These are phyloP conservation scores for Graphium sp. DNA, from an alignment of 2,329 filamentous ascomycete species.

Conservation along the genomic window DNA sequence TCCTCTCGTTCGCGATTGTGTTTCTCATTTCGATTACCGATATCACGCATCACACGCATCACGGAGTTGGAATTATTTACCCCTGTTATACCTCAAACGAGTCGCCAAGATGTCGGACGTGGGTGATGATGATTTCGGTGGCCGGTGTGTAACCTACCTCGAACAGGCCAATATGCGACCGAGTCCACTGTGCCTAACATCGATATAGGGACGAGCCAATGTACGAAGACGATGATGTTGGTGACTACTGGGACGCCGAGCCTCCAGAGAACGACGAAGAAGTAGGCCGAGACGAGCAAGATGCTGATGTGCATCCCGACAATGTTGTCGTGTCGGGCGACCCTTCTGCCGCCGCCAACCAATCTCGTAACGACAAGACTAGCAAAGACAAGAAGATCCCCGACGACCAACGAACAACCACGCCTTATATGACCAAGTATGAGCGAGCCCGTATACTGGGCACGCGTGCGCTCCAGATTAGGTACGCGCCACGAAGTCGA, in stretches of 20 bases:
- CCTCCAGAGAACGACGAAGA: constrained; percentile 34
- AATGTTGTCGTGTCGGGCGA: constrained; percentile 46
- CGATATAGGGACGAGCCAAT: constrained; percentile 46
- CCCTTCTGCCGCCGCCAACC: constrained; percentile 39
- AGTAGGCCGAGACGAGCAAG: constrained; percentile 33
- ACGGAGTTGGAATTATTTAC: no score
- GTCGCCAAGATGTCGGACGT: constrained; percentile 54
- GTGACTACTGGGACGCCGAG: constrained; percentile 38
- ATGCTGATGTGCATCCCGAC: constrained; percentile 36
- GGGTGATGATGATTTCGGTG: constrained; percentile 46
- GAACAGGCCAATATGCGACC: neutral
- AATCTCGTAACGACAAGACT: constrained; percentile 32
- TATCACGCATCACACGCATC: no score
- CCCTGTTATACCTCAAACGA: no score
- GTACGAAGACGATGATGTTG: constrained; percentile 53
- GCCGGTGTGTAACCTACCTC: constrained; percentile 26
- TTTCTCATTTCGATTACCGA: no score
- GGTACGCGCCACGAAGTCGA: constrained; percentile 35
- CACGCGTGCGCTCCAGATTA: constrained; percentile 88
- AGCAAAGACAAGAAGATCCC: constrained; percentile 77
- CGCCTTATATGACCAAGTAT: constrained; percentile 99
- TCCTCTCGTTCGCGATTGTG: no score
- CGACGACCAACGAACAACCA: constrained; percentile 75
- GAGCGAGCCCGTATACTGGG: constrained; percentile 87
- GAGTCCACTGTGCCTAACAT: constrained; percentile 5